Percentiles rank a stretch among this genome's conserved stretches.
These are phyloP conservation scores for Cyclocybe aegerita DNA, from an alignment of 768 basidiomycete genomes.

Conservation along the genomic window DNA sequence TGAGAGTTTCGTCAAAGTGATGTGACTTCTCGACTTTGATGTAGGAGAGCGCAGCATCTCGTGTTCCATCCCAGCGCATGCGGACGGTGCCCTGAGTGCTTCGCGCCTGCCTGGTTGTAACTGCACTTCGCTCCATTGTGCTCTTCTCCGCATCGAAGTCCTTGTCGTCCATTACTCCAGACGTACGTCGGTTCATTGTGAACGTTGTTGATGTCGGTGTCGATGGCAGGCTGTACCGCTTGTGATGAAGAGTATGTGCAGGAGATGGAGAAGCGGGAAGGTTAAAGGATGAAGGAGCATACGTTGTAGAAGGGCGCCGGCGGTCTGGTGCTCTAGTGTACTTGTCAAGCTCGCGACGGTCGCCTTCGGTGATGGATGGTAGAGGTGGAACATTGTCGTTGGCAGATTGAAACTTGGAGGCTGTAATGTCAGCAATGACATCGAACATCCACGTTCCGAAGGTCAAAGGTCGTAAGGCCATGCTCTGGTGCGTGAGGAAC, in stretches of 20 bases:
- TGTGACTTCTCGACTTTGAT: constrained; percentile 22
- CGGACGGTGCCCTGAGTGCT: constrained; percentile 22
- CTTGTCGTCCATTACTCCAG: background rate
- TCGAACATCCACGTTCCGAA: constrained; percentile 85
- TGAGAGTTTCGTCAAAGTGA: background rate
- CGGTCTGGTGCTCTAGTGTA: too few species aligned
- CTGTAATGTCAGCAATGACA: constrained; percentile 65
- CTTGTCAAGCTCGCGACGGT: too few species aligned
- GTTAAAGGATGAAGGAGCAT: constrained; percentile 10
- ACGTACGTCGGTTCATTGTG: too few species aligned
- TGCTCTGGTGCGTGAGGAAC: constrained; percentile 39
- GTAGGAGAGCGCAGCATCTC: constrained; percentile 15
- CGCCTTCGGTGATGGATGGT: too few species aligned
- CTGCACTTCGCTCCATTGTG: constrained; percentile 37
- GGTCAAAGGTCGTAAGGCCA: constrained; percentile 52
- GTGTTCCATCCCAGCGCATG: constrained; percentile 11
- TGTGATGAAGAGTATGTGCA: constrained; percentile 29
- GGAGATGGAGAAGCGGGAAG: constrained; percentile 11
- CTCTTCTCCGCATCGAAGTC: constrained; percentile 45
- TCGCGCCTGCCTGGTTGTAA: constrained; percentile 22
- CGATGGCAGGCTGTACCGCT: constrained; percentile 64
- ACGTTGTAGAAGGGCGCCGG: too few species aligned
- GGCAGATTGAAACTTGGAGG: constrained; percentile 6
- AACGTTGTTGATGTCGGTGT: constrained; percentile 39
- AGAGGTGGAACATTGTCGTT: too few species aligned